Evolutionary conservation across 2,329 filamentous ascomycete genomes (phyloP).

Genomic region (Daldinia eschscholtzii): DNA sequence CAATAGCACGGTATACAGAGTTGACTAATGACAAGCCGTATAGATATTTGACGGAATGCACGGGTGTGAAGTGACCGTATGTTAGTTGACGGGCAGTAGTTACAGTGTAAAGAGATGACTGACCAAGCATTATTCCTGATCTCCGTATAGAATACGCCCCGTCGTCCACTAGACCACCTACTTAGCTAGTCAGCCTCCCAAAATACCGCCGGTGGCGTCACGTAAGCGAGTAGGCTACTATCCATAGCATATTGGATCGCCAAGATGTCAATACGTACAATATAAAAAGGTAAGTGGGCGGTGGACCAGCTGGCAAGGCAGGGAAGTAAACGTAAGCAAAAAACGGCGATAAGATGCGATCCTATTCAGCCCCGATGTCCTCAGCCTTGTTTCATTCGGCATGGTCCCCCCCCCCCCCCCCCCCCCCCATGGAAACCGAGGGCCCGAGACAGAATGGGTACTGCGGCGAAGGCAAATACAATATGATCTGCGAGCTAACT

Average conservation of each 20-base stretch:
- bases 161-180: not conserved
- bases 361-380: constrained; percentile 3
- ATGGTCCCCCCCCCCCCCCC: not conserved
- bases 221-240: constrained; percentile 5
- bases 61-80: not conserved
- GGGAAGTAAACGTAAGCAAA: constrained; percentile 1
- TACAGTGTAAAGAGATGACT: not conserved
- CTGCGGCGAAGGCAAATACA: not conserved
- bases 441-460: not conserved
- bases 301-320: not conserved
- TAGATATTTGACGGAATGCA: not conserved
- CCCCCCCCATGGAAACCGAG: not conserved
- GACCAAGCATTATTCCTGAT: too few species aligned
- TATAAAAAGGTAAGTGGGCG: not conserved
- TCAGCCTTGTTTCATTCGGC: constrained; percentile 21
- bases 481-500: not conserved
- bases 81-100: not conserved
- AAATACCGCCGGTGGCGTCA: constrained; percentile 16
- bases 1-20: not conserved
- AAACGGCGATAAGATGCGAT: constrained; percentile 15
- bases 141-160: not conserved
- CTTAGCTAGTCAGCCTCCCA: constrained; percentile 2
- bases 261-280: constrained; percentile 13
- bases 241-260: constrained; percentile 26
- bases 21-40: not conserved